A percentile compares a stretch with the other conserved stretches of the same genome.
These are phyloP conservation scores for Pichia terricola DNA, from an alignment of 1,139 yeast genomes.

Conservation along the genomic window DNA sequence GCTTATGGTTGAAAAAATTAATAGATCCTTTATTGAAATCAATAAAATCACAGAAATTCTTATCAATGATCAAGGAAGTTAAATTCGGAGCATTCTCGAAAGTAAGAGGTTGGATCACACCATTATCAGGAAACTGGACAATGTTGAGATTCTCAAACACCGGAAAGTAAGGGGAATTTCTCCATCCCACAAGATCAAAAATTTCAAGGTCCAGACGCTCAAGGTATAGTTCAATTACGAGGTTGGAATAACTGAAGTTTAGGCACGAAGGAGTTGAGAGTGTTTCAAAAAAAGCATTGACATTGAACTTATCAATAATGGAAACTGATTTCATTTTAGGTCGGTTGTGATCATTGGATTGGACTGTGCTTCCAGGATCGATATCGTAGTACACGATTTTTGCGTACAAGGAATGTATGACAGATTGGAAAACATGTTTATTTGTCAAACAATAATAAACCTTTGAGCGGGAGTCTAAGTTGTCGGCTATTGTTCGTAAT, in stretches of 20 bases:
- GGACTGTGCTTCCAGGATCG: too few species aligned
- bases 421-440: conserved; percentile 14
- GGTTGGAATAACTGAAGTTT: conserved; percentile 17
- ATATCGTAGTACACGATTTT: conserved; percentile 5
- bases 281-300: conserved; percentile 15
- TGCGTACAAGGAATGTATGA: conserved; percentile 16
- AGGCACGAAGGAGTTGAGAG: conserved; percentile 12
- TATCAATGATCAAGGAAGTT: conserved; percentile 17
- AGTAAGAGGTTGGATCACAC: conserved; percentile 17
- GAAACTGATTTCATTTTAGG: too few species aligned
- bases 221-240: conserved; percentile 18
- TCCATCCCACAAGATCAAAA: conserved; percentile 19
- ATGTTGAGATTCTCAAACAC: conserved; percentile 12
- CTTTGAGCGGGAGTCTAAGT: conserved; percentile 15
- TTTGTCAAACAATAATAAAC: conserved; percentile 16
- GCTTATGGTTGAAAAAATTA: conserved; percentile 16
- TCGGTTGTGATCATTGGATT: too few species aligned
- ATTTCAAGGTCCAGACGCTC: conserved; percentile 12
- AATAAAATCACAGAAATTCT: conserved; percentile 20
- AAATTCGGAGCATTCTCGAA: conserved; percentile 19
- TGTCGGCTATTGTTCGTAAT: conserved; percentile 13
- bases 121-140: conserved; percentile 17
- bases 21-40: conserved; percentile 17
- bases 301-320: conserved; percentile 14
- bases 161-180: conserved; percentile 9